A percentile compares a stretch with the other conserved stretches of the same genome.
Evolutionary conservation across 1,284 basidiomycete genomes (phyloP).

Genomic region (Ceratobasidium sp.): DNA sequence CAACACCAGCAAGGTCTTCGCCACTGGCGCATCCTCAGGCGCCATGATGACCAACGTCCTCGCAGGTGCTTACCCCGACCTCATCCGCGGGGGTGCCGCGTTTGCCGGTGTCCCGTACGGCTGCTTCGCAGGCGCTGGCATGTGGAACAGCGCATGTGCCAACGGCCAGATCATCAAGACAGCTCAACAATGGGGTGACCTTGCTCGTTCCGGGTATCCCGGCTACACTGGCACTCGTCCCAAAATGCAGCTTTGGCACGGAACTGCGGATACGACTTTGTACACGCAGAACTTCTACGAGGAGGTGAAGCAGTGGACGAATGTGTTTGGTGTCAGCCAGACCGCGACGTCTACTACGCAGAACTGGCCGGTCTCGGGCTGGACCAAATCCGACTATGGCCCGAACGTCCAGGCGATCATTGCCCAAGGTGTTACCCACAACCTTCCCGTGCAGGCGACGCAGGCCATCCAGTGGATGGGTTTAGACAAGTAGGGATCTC

Average conservation of each 20-base stretch:
- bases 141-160: conserved; percentile 64
- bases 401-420: conserved; percentile 61
- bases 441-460: conserved; percentile 55
- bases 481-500: neutral
- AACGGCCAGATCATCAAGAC: conserved; percentile 60
- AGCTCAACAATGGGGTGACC: conserved; percentile 62
- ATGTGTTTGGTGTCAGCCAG: conserved; percentile 58
- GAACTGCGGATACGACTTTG: conserved; percentile 63
- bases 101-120: conserved; percentile 66
- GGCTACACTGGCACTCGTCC: conserved; percentile 64
- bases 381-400: conserved; percentile 60
- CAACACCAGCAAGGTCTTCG: conserved; percentile 60
- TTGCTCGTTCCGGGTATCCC: conserved; percentile 60
- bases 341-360: conserved; percentile 57
- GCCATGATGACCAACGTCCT: conserved; percentile 72
- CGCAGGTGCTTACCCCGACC: conserved; percentile 64
- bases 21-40: conserved; percentile 64
- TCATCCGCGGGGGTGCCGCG: conserved; percentile 62
- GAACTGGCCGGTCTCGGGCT: conserved; percentile 57
- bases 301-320: conserved; percentile 63
- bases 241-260: conserved; percentile 67
- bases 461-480: neutral
- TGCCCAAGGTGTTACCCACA: conserved; percentile 60
- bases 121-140: conserved; percentile 60
- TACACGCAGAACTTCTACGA: conserved; percentile 64